Percentiles rank a stretch among this genome's conserved stretches.
These are phyloP conservation scores for Capronia epimyces DNA, from an alignment of 2,329 filamentous ascomycete species.

Conservation along the genomic window DNA sequence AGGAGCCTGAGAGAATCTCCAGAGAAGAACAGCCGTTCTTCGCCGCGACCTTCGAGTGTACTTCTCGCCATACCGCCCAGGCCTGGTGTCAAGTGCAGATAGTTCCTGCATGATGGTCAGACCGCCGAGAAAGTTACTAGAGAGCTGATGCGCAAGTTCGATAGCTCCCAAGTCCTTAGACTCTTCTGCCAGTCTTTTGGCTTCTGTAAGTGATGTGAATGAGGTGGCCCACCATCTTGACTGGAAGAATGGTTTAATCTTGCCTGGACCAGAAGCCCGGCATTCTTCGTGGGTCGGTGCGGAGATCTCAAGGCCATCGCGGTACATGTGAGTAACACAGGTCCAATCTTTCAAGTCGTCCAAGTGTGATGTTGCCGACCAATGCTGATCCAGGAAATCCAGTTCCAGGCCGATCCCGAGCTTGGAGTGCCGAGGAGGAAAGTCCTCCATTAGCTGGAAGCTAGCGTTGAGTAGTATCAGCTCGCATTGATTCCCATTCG, in stretches of 20 bases:
- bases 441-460: slow-evolving; percentile 41
- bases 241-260: slow-evolving; percentile 41
- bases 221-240: slow-evolving; percentile 43
- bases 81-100: slow-evolving; percentile 32
- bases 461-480: slow-evolving; percentile 43
- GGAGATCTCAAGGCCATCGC: slow-evolving; percentile 33
- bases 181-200: slow-evolving; percentile 37
- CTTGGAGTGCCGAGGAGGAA: slow-evolving; percentile 38
- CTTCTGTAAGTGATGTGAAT: slow-evolving; percentile 41
- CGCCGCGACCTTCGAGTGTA: slow-evolving; percentile 27
- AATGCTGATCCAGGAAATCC: slow-evolving; percentile 36
- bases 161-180: slow-evolving; percentile 32
- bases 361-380: slow-evolving; percentile 29
- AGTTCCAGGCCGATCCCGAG: slow-evolving; percentile 42
- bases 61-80: slow-evolving; percentile 30
- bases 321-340: slow-evolving; percentile 41
- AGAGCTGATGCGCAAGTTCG: slow-evolving; percentile 35
- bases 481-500: slow-evolving; percentile 37
- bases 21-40: slow-evolving; percentile 42
- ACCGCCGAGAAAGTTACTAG: slow-evolving; percentile 37
- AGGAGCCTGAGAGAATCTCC: slow-evolving; percentile 44
- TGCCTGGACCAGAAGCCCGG: slow-evolving; percentile 28
- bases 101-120: slow-evolving; percentile 45
- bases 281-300: slow-evolving; percentile 31
- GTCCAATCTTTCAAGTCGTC: slow-evolving; percentile 40